Evolutionary conservation across 805 yeast species (phyloP).

Genomic region (Candida manassasensis): DNA sequence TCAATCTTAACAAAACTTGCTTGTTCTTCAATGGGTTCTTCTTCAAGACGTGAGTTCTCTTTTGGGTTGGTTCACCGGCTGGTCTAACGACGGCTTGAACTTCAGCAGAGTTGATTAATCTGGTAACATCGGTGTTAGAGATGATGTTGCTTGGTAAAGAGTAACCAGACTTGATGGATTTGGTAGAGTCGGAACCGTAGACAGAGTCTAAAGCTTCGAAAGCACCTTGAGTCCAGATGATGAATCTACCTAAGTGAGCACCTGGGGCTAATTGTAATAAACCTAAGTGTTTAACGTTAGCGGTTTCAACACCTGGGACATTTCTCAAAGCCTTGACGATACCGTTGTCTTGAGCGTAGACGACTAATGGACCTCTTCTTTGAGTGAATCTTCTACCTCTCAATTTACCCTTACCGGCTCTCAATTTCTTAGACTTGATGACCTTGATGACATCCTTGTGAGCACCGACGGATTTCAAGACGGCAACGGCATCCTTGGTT

Average conservation of each 20-base stretch:
- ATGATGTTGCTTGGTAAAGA: slow-evolving; percentile 90
- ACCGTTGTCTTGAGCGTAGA: slow-evolving; percentile 97
- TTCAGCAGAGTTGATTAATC: slow-evolving; percentile 98
- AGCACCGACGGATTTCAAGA: slow-evolving; percentile 97
- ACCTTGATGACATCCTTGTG: slow-evolving; percentile 98
- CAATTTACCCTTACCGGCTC: slow-evolving; percentile 99
- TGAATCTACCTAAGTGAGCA: slow-evolving; percentile 99
- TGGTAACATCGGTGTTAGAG: slow-evolving; percentile 92
- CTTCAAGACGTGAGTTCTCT: slow-evolving; percentile 94
- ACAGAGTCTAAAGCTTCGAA: slow-evolving; percentile 93
- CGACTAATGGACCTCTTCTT: slow-evolving; percentile 99
- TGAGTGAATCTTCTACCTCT: slow-evolving; percentile 99
- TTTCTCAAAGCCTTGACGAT: slow-evolving; percentile 98
- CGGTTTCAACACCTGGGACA: slow-evolving; percentile 99
- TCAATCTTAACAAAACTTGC: slow-evolving; percentile 94
- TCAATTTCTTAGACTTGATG: slow-evolving; percentile 95
- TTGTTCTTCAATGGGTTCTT: slow-evolving; percentile 97
- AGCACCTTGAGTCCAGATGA: slow-evolving; percentile 99
- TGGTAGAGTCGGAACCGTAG: slow-evolving; percentile 90
- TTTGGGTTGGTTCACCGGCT: slow-evolving; percentile 90
- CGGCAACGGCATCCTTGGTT: slow-evolving; percentile 99
- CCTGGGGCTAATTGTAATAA: slow-evolving; percentile 99
- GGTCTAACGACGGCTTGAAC: slow-evolving; percentile 96
- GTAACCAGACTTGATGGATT: slow-evolving; percentile 84
- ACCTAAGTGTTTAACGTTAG: slow-evolving; percentile 87